These are phyloP conservation scores for Colletotrichum spinosum DNA, from an alignment of 2,329 filamentous ascomycete genomes.

Conservation along the genomic window DNA sequence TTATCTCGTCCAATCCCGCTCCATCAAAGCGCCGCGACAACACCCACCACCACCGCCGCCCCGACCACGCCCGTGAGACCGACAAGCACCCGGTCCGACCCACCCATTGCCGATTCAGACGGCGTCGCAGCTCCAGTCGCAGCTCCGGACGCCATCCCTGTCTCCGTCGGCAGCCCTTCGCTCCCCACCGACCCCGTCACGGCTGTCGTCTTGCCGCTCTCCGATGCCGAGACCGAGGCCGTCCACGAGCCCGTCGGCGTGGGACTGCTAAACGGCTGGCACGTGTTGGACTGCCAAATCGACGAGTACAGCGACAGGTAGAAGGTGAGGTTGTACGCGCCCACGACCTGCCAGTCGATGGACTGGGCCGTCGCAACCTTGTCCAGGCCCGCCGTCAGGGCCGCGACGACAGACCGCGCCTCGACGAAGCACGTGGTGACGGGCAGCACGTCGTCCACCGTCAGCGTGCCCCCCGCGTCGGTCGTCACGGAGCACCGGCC, in stretches of 20 bases:
- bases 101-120: conserved; percentile 12
- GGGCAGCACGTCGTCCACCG: neutral
- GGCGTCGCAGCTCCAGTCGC: neutral
- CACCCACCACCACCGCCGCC: neutral
- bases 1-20: too few relatives aligned
- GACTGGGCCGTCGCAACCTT: conserved; percentile 15
- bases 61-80: neutral
- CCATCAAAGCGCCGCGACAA: conserved; percentile 1
- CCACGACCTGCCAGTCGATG: neutral
- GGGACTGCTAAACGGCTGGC: conserved; percentile 11
- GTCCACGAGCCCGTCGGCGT: conserved; percentile 4
- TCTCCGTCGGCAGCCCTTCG: conserved; percentile 9
- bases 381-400: conserved; percentile 25
- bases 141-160: conserved; percentile 2
- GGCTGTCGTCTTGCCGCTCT: neutral
- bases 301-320: conserved; percentile 6
- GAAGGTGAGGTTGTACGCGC: conserved; percentile 1
- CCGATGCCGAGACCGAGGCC: neutral
- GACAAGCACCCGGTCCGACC: conserved; percentile 1
- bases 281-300: conserved; percentile 1
- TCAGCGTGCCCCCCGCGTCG: conserved; percentile 1
- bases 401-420: conserved; percentile 25
- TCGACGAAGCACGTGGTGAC: conserved; percentile 24
- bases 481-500: conserved; percentile 25
- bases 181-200: neutral